Percentiles rank a stretch among this genome's conserved stretches.
These are phyloP conservation scores for Paecilomyces dactylethromorphus DNA, from an alignment of 2,329 filamentous ascomycete species.

Conservation along the genomic window DNA sequence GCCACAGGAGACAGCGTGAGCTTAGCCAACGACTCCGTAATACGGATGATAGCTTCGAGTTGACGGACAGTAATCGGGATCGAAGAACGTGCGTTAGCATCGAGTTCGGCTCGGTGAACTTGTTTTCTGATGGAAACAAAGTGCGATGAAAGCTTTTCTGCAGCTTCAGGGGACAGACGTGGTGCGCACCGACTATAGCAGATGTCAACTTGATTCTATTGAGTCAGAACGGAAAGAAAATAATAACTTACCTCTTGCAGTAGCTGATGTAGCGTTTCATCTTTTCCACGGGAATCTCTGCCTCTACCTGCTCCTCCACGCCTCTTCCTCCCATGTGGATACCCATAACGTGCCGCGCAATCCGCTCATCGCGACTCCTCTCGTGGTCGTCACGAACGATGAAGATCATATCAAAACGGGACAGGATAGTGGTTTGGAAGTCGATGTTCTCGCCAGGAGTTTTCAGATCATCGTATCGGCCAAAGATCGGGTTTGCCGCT, in stretches of 20 bases:
- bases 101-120: slow-evolving; percentile 83
- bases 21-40: slow-evolving; percentile 93
- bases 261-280: slow-evolving; percentile 98
- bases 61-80: slow-evolving; percentile 98
- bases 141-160: slow-evolving; percentile 92
- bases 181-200: slow-evolving; percentile 73
- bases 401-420: slow-evolving; percentile 99
- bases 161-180: slow-evolving; percentile 79
- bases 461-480: slow-evolving; percentile 96
- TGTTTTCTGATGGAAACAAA: slow-evolving; percentile 95
- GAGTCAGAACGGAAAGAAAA: background rate
- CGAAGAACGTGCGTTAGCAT: slow-evolving; percentile 81
- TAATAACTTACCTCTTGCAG: slow-evolving; percentile 71
- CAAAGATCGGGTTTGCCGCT: slow-evolving; percentile 95
- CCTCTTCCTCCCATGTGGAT: slow-evolving; percentile 91
- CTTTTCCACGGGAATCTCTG: slow-evolving; percentile 89
- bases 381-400: slow-evolving; percentile 96
- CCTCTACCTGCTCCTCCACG: slow-evolving; percentile 72
- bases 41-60: slow-evolving; percentile 93
- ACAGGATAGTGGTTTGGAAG: slow-evolving; percentile 96
- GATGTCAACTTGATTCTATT: slow-evolving; percentile 8
- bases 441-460: slow-evolving; percentile 97
- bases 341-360: slow-evolving; percentile 94
- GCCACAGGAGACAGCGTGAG: slow-evolving; percentile 78
- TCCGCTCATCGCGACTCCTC: slow-evolving; percentile 79